Percentiles rank a stretch among this genome's conserved stretches.
phyloP scores from a whole-genome alignment of 371 early-diverging fungal species.

The Rhizopus delemar region DNA sequence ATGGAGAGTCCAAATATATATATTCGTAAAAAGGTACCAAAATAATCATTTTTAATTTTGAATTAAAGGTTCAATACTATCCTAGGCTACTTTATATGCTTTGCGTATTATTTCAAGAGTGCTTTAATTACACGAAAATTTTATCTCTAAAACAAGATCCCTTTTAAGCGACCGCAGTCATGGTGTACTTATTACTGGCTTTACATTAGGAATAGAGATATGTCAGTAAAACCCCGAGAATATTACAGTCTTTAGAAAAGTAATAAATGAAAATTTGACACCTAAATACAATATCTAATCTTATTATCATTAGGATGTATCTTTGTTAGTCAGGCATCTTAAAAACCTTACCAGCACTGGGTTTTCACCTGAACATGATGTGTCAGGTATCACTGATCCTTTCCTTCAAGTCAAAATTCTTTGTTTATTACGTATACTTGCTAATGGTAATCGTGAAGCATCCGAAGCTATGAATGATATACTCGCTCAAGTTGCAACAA shows the following conservation, averaged over 20 bases:
- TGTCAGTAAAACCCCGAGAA: slow-evolving; percentile 73
- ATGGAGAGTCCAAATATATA: slow-evolving; percentile 90
- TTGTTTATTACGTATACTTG: slow-evolving; percentile 85
- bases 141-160: slow-evolving; percentile 68
- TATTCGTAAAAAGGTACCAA: slow-evolving; percentile 88
- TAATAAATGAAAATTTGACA: no score
- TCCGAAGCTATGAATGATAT: slow-evolving; percentile 96
- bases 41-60: no score
- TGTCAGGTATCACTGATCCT: slow-evolving; percentile 94
- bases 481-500: slow-evolving; percentile 95
- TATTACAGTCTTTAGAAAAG: slow-evolving; percentile 68
- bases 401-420: slow-evolving; percentile 95
- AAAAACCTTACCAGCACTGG: slow-evolving; percentile 86
- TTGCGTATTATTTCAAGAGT: slow-evolving; percentile 89
- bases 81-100: slow-evolving; percentile 89
- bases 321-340: slow-evolving; percentile 85
- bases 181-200: slow-evolving; percentile 90
- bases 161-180: slow-evolving; percentile 92
- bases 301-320: slow-evolving; percentile 78
- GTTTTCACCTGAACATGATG: slow-evolving; percentile 95
- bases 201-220: slow-evolving; percentile 89
- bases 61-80: background rate
- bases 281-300: no score
- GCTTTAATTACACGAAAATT: slow-evolving; percentile 90
- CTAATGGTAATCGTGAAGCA: slow-evolving; percentile 81